Evolutionary conservation across 2,329 filamentous ascomycete genomes (phyloP).

Genomic region (Xylariaceae sp.): DNA sequence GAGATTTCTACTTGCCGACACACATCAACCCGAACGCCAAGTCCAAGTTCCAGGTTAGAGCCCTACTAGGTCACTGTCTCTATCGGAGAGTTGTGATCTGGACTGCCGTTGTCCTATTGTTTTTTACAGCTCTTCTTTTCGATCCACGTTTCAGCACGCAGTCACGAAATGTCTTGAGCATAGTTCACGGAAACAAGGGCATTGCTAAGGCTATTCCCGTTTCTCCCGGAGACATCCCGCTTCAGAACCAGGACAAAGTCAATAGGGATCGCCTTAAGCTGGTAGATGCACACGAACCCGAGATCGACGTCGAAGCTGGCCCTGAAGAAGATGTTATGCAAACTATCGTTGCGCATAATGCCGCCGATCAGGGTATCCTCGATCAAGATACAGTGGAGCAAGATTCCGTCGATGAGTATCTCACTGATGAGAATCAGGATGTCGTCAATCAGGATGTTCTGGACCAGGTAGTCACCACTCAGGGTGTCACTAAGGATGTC

Average conservation of each 20-base stretch:
- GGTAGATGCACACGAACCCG: constrained; percentile 4
- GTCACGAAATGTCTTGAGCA: constrained; percentile 28
- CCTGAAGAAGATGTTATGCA: constrained; percentile 2
- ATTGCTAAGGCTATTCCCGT: constrained; percentile 11
- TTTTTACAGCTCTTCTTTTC: constrained; percentile 40
- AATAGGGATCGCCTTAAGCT: constrained; percentile 8
- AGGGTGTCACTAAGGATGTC: not conserved
- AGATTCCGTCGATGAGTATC: too few relatives aligned
- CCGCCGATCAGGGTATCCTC: not conserved
- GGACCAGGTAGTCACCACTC: not conserved
- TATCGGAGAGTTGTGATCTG: constrained; percentile 50
- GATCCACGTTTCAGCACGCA: constrained; percentile 26
- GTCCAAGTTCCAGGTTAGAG: constrained; percentile 39
- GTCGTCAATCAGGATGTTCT: not conserved
- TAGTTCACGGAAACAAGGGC: constrained; percentile 27
- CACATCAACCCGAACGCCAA: constrained; percentile 32
- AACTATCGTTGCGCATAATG: not conserved
- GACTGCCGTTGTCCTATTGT: constrained; percentile 38
- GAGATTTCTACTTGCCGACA: constrained; percentile 29
- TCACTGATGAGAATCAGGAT: not conserved
- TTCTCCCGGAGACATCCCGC: constrained; percentile 9
- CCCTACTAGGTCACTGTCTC: constrained; percentile 47
- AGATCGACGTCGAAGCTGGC: constrained; percentile 3
- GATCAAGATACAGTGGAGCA: not conserved
- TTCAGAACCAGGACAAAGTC: constrained; percentile 21